Evolutionary conservation across 805 yeast species (phyloP).

Genomic region (Suhomyces sp.): DNA sequence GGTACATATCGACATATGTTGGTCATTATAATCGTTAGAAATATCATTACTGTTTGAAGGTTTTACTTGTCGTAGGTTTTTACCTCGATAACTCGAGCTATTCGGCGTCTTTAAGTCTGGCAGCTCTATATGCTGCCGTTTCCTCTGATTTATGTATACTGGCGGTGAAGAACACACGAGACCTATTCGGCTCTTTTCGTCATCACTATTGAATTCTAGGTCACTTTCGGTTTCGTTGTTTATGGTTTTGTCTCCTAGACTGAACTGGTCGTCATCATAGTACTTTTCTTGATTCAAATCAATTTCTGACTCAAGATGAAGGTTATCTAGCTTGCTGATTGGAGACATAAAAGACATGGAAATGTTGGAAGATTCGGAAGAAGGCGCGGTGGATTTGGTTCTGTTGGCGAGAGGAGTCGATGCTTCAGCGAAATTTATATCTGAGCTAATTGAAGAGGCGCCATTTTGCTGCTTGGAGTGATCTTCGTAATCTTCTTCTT

Average conservation of each 20-base stretch:
- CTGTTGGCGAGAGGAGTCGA: conserved; percentile 21
- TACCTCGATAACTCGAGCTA: background rate
- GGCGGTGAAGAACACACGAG: conserved; percentile 16
- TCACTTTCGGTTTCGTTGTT: conserved; percentile 19
- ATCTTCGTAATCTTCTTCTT: conserved; percentile 9
- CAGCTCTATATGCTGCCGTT: conserved; percentile 24
- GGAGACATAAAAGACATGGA: conserved; percentile 30
- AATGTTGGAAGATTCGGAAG: conserved; percentile 7
- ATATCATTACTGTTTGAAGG: background rate
- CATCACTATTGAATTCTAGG: conserved; percentile 8
- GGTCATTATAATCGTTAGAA: conserved; percentile 5
- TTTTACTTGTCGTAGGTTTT: background rate
- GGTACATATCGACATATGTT: conserved; percentile 19
- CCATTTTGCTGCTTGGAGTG: background rate
- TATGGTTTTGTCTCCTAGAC: conserved; percentile 29
- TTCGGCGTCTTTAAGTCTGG: conserved; percentile 29
- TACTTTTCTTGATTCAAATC: conserved; percentile 5
- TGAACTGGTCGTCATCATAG: conserved; percentile 13
- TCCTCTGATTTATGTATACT: conserved; percentile 21
- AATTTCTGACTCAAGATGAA: conserved; percentile 25
- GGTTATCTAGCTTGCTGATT: conserved; percentile 30
- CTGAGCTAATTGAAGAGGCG: background rate
- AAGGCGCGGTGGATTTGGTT: background rate
- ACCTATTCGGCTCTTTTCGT: background rate
- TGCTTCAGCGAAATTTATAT: conserved; percentile 16